phyloP scores from a whole-genome alignment of 2,329 filamentous ascomycete genomes.

The Chalaropsis thielavioides region DNA sequence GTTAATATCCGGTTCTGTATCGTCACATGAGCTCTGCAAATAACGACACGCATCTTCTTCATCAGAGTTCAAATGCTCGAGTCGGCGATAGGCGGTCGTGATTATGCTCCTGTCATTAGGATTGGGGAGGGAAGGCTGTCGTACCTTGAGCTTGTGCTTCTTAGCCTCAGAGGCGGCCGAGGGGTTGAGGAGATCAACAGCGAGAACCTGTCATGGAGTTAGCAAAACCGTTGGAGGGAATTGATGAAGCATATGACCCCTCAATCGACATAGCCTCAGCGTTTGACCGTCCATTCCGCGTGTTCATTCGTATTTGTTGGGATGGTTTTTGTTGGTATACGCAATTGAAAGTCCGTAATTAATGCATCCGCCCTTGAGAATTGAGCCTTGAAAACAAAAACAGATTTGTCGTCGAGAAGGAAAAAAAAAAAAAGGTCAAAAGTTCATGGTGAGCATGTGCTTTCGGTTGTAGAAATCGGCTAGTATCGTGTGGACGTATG shows the following conservation, averaged over 20 bases:
- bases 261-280: constrained; percentile 19
- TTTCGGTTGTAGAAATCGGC: background rate
- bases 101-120: background rate
- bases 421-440: background rate
- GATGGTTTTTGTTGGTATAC: background rate
- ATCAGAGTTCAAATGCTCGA: background rate
- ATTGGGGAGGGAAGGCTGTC: background rate
- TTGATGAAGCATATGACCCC: constrained; percentile 11
- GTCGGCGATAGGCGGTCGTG: background rate
- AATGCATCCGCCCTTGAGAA: background rate
- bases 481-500: background rate
- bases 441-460: background rate
- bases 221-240: constrained; percentile 28
- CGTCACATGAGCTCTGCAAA: background rate
- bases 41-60: background rate
- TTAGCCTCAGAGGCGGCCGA: constrained; percentile 92
- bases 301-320: constrained; percentile 17
- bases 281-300: constrained; percentile 18
- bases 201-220: constrained; percentile 70
- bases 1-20: constrained; percentile 18
- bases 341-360: background rate
- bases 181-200: constrained; percentile 99
- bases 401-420: background rate
- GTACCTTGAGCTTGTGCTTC: constrained; percentile 99
- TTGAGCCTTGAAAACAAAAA: background rate